Percentiles rank a stretch among this genome's conserved stretches.
Evolutionary conservation across 805 yeast genomes (phyloP).

Genomic region (Starmerella geochares): DNA sequence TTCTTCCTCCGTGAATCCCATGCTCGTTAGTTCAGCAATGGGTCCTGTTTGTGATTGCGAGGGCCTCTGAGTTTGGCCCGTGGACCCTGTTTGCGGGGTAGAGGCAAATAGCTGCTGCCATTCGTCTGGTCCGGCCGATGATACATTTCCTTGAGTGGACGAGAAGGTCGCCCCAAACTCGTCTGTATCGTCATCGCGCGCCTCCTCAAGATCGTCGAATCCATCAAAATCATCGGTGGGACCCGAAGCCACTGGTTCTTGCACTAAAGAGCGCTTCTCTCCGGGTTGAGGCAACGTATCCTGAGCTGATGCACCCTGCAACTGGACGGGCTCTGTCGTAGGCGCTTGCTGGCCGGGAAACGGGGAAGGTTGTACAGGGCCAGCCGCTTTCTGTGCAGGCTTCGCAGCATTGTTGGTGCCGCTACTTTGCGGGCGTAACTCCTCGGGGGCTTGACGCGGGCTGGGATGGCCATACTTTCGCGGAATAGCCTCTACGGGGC

Average conservation of each 20-base stretch:
- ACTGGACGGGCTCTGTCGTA: neutral
- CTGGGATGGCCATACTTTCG: constrained; percentile 6
- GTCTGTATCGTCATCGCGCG: constrained; percentile 29
- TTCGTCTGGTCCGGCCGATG: constrained; percentile 45
- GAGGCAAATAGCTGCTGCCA: constrained; percentile 85
- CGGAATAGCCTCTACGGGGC: constrained; percentile 23
- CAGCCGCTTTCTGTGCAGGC: neutral
- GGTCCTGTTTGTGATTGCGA: constrained; percentile 36
- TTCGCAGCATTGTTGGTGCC: neutral
- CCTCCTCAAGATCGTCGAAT: constrained; percentile 34
- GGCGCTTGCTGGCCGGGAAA: neutral
- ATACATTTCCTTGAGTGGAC: constrained; percentile 8
- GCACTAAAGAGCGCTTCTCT: constrained; percentile 3
- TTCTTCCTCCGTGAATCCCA: constrained; percentile 70
- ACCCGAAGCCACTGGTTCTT: constrained; percentile 1
- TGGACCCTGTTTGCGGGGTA: neutral
- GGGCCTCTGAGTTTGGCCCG: constrained; percentile 39
- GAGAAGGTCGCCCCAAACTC: constrained; percentile 24
- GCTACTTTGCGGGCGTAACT: neutral
- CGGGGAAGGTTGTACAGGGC: neutral
- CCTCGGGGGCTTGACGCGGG: neutral
- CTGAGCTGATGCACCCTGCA: no score
- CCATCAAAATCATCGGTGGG: constrained; percentile 28
- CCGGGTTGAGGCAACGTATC: no score
- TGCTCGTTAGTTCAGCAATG: constrained; percentile 50